Evolutionary conservation across 2,329 filamentous ascomycete species (phyloP).

Genomic region (Neurospora sp.): DNA sequence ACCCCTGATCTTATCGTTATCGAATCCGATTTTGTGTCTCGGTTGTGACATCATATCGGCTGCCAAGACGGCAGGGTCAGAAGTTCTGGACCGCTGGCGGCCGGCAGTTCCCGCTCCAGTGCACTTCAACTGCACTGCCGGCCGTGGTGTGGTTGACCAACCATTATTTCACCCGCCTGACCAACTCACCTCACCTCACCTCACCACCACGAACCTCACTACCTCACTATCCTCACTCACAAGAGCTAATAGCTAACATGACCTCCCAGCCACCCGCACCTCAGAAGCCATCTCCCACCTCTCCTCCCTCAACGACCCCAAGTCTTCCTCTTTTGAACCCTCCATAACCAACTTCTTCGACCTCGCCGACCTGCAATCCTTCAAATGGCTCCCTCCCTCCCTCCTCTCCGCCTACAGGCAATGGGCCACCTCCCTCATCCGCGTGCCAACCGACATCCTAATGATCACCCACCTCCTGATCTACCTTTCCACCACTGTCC

Average conservation of each 20-base stretch:
- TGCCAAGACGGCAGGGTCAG: not conserved
- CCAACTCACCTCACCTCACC: not conserved
- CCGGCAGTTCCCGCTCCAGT: not conserved
- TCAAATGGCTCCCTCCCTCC: conserved; percentile 32
- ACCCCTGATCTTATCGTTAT: not conserved
- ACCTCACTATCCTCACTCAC: not conserved
- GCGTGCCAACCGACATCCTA: conserved; percentile 62
- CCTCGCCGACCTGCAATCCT: conserved; percentile 16
- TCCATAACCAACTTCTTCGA: conserved; percentile 35
- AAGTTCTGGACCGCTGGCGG: not conserved
- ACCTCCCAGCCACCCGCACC: not conserved
- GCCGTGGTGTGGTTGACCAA: not conserved
- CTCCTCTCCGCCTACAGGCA: conserved; percentile 51
- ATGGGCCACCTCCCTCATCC: conserved; percentile 46
- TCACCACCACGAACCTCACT: not conserved
- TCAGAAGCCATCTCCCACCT: conserved; percentile 22
- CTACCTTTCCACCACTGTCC: conserved; percentile 60
- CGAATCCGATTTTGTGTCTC: not conserved
- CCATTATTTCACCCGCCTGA: not conserved
- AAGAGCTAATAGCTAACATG: not conserved
- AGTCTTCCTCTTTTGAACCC: conserved; percentile 32
- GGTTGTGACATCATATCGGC: not conserved
- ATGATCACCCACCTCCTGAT: conserved; percentile 69
- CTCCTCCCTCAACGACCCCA: conserved; percentile 32
- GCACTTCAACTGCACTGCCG: not conserved